These are phyloP conservation scores for Phytopythium ostracodes DNA, from an alignment of 352 stramenopile species.

Conservation along the genomic window DNA sequence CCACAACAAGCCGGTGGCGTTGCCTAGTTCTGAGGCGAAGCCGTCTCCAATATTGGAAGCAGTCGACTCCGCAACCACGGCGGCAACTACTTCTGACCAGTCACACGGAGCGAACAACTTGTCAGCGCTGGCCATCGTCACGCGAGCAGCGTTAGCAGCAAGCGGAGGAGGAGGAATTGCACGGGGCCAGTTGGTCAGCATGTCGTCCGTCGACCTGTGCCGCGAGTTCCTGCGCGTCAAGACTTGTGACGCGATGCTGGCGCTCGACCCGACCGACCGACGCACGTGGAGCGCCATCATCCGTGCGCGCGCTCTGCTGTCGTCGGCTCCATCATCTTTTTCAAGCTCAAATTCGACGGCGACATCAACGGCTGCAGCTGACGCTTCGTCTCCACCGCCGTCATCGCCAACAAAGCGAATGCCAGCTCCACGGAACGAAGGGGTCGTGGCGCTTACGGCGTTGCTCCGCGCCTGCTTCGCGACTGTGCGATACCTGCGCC, in stretches of 20 bases:
- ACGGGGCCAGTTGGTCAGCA: slow-evolving; percentile 8
- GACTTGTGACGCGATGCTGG: slow-evolving; percentile 23
- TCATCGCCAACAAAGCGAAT: background rate
- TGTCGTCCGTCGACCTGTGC: slow-evolving; percentile 22
- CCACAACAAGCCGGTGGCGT: background rate
- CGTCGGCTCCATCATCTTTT: background rate
- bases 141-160: background rate
- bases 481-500: slow-evolving; percentile 52
- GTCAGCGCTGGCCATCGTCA: background rate
- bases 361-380: background rate
- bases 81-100: background rate
- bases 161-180: background rate
- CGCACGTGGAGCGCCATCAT: slow-evolving; percentile 20
- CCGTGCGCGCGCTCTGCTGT: slow-evolving; percentile 14
- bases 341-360: background rate
- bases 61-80: background rate
- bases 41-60: background rate
- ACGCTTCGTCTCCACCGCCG: background rate
- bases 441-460: slow-evolving; percentile 15
- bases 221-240: slow-evolving; percentile 38
- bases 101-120: background rate
- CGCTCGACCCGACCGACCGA: slow-evolving; percentile 24
- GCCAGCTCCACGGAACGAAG: background rate
- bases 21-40: background rate
- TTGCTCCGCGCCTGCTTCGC: slow-evolving; percentile 24